Evolutionary conservation across 345 rosid genomes (phyloP).

Genomic region (Acer saccharum): DNA sequence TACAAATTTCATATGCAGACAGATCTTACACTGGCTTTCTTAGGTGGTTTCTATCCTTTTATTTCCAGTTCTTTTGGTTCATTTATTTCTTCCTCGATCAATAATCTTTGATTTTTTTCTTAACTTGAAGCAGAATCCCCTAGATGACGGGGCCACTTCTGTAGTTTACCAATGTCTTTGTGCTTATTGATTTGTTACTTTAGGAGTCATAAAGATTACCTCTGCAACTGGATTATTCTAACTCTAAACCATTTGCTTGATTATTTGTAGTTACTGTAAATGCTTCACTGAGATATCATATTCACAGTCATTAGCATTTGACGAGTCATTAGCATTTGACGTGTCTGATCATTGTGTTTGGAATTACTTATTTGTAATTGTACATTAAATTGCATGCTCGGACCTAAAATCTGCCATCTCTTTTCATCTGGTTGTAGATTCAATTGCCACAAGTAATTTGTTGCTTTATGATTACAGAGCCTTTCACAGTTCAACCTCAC

Average conservation of each 20-base stretch:
- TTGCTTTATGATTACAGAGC: conserved; percentile 67
- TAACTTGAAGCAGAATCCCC: conserved; percentile 16
- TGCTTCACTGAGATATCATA: neutral
- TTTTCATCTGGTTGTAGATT: conserved; percentile 9
- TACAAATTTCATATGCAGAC: neutral
- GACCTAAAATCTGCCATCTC: neutral
- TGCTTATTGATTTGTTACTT: conserved; percentile 17
- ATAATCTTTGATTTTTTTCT: conserved; percentile 10
- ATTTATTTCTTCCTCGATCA: neutral
- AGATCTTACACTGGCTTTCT: neutral
- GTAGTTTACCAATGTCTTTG: neutral
- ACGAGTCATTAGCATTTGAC: neutral
- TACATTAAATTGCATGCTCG: neutral
- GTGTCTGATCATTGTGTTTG: neutral
- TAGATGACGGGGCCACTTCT: conserved; percentile 6
- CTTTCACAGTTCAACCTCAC: conserved; percentile 98
- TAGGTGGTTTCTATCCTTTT: neutral
- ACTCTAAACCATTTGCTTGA: neutral
- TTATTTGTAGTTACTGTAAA: conserved; percentile 4
- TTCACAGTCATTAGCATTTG: neutral
- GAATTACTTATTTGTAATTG: conserved; percentile 14
- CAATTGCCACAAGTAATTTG: conserved; percentile 23
- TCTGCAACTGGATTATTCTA: conserved; percentile 10
- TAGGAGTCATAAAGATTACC: conserved; percentile 9
- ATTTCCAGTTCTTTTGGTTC: conserved; percentile 8